A percentile compares a stretch with the other conserved stretches of the same genome.
Conservation (phyloP, 352 stramenopile genomes). For the Thraustotheca clavata region DNA sequence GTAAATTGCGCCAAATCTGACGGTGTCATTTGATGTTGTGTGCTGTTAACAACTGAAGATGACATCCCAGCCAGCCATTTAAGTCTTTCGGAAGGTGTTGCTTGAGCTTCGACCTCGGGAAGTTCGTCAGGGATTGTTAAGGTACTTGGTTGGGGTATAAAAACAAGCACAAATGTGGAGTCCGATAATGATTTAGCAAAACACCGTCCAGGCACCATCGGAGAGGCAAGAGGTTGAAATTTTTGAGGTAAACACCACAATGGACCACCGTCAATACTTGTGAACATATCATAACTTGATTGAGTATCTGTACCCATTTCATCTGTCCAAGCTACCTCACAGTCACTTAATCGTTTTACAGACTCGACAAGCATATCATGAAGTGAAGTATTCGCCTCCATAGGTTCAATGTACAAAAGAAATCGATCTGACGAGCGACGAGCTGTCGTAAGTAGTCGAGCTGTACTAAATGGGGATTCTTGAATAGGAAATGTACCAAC, state of each 20-base stretch:
- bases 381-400: constrained; percentile 57
- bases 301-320: constrained; percentile 36
- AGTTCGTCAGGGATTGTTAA: not conserved
- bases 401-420: constrained; percentile 70
- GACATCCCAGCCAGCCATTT: constrained; percentile 16
- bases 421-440: constrained; percentile 70
- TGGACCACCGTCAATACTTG: constrained; percentile 25
- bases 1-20: constrained; percentile 8
- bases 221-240: constrained; percentile 24
- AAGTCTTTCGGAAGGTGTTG: not conserved
- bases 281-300: constrained; percentile 3
- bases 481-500: not conserved
- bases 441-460: constrained; percentile 53
- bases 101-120: not conserved
- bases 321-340: constrained; percentile 80
- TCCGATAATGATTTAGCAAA: constrained; percentile 77
- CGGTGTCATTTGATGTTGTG: not conserved
- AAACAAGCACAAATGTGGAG: constrained; percentile 62
- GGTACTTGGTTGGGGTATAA: constrained; percentile 39
- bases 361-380: constrained; percentile 84
- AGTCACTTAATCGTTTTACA: constrained; percentile 66
- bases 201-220: constrained; percentile 67
- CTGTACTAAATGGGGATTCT: constrained; percentile 74
- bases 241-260: constrained; percentile 56
- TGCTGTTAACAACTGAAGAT: constrained; percentile 2